phyloP scores from a whole-genome alignment of 176 grass and related monocot species.

The Bothriochloa decipiens region DNA sequence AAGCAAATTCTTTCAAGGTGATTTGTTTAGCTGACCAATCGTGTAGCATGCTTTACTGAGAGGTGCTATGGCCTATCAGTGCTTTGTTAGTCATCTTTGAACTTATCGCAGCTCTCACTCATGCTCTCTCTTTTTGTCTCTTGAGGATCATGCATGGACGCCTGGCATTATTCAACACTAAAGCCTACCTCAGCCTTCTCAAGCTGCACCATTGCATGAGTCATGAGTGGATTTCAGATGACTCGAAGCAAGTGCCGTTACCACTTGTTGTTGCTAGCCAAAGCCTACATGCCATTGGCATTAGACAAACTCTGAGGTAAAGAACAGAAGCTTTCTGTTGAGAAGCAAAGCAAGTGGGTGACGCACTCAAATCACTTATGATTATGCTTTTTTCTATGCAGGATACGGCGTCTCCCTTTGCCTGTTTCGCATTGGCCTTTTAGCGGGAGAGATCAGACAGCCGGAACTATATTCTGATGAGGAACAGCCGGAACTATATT shows the following conservation, averaged over 20 bases:
- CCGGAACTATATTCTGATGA: conserved; percentile 8
- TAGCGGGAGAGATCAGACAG: background rate
- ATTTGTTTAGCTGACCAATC: conserved; percentile 10
- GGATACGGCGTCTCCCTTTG: conserved; percentile 12
- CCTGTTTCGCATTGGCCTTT: background rate
- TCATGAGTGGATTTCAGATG: conserved; percentile 37
- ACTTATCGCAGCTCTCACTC: conserved; percentile 34
- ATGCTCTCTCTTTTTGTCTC: conserved; percentile 40
- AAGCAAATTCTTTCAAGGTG: conserved; percentile 2
- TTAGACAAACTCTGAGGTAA: conserved; percentile 22
- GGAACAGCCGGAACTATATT: conserved; percentile 23
- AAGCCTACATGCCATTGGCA: conserved; percentile 21
- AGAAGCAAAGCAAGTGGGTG: conserved; percentile 44
- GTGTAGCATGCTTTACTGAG: conserved; percentile 33
- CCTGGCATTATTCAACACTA: conserved; percentile 28
- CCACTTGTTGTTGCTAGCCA: conserved; percentile 44
- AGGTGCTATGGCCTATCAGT: conserved; percentile 17
- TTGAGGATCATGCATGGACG: conserved; percentile 24
- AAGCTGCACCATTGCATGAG: conserved; percentile 4
- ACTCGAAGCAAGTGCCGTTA: conserved; percentile 42
- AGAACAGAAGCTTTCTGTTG: conserved; percentile 42
- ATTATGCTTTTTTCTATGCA: conserved; percentile 40
- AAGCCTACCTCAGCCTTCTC: conserved; percentile 35
- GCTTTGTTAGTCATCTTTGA: conserved; percentile 32
- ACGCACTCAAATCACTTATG: conserved; percentile 49